A percentile compares a stretch with the other conserved stretches of the same genome.
phyloP scores from a whole-genome alignment of 768 basidiomycete species.

The Amanita muscaria region DNA sequence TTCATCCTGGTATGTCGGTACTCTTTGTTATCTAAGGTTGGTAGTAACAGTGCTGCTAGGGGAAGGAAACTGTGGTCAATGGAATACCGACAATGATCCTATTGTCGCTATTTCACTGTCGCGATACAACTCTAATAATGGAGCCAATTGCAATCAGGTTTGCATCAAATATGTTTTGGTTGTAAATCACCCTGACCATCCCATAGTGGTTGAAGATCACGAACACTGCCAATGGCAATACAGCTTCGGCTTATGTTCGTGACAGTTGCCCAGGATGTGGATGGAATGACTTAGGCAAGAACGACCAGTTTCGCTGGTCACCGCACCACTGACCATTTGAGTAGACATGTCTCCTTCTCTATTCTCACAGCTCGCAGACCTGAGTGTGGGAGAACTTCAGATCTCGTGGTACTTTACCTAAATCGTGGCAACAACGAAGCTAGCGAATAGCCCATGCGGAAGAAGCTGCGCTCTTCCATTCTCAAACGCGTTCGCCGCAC shows the following conservation, averaged over 20 bases:
- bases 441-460: not conserved
- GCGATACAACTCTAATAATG: slow-evolving; percentile 42
- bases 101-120: slow-evolving; percentile 55
- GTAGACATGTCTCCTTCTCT: slow-evolving; percentile 60
- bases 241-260: slow-evolving; percentile 37
- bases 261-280: slow-evolving; percentile 56
- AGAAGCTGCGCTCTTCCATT: not conserved
- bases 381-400: slow-evolving; percentile 40
- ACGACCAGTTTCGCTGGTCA: slow-evolving; percentile 3
- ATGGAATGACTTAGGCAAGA: slow-evolving; percentile 46
- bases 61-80: slow-evolving; percentile 55
- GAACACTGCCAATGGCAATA: slow-evolving; percentile 46
- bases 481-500: not conserved
- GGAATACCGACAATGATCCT: slow-evolving; percentile 36
- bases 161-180: slow-evolving; percentile 11
- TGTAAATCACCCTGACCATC: slow-evolving; percentile 10
- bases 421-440: slow-evolving; percentile 32
- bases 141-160: slow-evolving; percentile 55
- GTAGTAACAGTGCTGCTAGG: slow-evolving; percentile 17
- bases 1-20: slow-evolving; percentile 1
- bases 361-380: slow-evolving; percentile 43
- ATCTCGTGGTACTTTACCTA: slow-evolving; percentile 54
- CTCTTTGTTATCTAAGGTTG: not conserved
- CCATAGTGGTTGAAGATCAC: slow-evolving; percentile 50
- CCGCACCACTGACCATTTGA: not conserved